Conservation (phyloP, 257 asterid species). For the Datura wrightii region DNA sequence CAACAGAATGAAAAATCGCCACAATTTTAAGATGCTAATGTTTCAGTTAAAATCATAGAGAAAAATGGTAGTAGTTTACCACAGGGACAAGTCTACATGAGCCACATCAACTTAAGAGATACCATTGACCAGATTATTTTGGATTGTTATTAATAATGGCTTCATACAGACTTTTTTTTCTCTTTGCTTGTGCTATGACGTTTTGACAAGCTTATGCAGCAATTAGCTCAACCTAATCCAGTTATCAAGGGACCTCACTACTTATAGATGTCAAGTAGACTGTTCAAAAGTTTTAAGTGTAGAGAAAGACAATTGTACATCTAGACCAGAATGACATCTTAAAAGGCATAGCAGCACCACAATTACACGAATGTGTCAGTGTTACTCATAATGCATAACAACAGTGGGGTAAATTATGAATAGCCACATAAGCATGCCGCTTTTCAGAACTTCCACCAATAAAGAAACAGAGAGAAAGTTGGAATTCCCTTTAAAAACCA, state of each 20-base stretch:
- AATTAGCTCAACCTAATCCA: constrained; percentile 5
- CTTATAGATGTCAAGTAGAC: neutral
- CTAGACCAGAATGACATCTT: neutral
- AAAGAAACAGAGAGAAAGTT: neutral
- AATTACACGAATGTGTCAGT: neutral
- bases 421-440: neutral
- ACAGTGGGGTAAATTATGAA: neutral
- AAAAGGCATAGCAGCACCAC: neutral
- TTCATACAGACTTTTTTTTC: neutral
- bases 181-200: neutral
- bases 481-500: neutral
- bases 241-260: neutral
- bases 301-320: neutral
- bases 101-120: neutral
- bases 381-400: neutral
- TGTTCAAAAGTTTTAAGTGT: neutral
- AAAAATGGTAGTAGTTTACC: neutral
- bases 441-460: neutral
- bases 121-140: neutral
- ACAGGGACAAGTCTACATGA: neutral
- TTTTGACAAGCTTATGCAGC: neutral
- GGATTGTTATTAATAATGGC: neutral
- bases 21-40: neutral
- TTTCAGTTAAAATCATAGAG: neutral
- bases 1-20: neutral